phyloP scores from a whole-genome alignment of 768 basidiomycete species.

The Tylopilus felleus region DNA sequence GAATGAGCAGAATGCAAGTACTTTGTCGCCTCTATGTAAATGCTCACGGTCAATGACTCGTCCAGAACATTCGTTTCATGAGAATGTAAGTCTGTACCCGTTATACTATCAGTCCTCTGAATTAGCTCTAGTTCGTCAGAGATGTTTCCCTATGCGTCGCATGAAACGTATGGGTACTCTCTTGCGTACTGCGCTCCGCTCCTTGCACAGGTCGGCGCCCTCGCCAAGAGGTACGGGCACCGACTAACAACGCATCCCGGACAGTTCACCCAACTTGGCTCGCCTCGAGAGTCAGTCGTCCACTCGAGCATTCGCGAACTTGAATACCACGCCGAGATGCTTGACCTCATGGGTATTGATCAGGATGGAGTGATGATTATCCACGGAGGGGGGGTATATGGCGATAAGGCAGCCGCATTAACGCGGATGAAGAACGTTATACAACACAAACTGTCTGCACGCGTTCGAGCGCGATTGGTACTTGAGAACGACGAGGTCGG shows the following conservation, averaged over 20 bases:
- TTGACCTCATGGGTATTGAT: conserved; percentile 79
- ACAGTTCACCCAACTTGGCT: conserved; percentile 81
- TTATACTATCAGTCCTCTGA: not conserved
- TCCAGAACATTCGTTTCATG: conserved; percentile 76
- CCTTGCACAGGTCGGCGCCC: conserved; percentile 54
- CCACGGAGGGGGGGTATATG: conserved; percentile 83
- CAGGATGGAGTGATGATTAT: conserved; percentile 87
- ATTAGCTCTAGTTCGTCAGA: conserved; percentile 59
- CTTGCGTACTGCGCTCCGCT: conserved; percentile 66
- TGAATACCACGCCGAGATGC: conserved; percentile 83
- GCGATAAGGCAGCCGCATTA: conserved; percentile 71
- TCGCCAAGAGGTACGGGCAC: conserved; percentile 70
- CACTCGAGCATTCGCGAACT: conserved; percentile 76
- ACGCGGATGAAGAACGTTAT: conserved; percentile 73
- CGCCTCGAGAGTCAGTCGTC: conserved; percentile 72
- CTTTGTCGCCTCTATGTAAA: not conserved
- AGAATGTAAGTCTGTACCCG: conserved; percentile 42
- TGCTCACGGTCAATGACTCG: not conserved
- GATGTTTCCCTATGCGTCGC: conserved; percentile 92
- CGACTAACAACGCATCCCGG: conserved; percentile 87
- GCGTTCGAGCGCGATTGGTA: conserved; percentile 71
- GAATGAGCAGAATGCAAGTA: conserved; percentile 78
- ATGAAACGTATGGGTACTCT: conserved; percentile 74
- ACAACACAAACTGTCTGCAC: conserved; percentile 49
- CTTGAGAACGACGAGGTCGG: conserved; percentile 92